Evolutionary conservation across 2,329 filamentous ascomycete genomes (phyloP).

Genomic region (Fusarium abutilonis): DNA sequence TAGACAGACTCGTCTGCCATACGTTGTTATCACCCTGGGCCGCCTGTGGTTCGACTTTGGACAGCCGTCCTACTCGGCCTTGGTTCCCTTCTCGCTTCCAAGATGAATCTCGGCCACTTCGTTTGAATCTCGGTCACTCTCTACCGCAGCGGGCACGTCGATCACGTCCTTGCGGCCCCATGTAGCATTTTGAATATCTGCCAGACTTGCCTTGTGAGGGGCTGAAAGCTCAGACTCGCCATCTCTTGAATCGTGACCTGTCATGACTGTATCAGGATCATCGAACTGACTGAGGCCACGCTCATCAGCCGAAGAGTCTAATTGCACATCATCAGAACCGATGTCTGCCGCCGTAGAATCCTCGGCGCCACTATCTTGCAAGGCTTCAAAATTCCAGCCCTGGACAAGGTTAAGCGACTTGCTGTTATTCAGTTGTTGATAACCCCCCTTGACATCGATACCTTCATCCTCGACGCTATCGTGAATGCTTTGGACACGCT

Average conservation of each 20-base stretch:
- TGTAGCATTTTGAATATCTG: slow-evolving; percentile 47
- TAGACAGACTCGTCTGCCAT: slow-evolving; percentile 22
- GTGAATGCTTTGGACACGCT: slow-evolving; percentile 47
- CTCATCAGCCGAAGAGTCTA: slow-evolving; percentile 53
- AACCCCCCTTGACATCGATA: slow-evolving; percentile 53
- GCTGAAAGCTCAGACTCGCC: slow-evolving; percentile 27
- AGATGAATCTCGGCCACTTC: slow-evolving; percentile 62
- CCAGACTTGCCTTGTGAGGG: slow-evolving; percentile 29
- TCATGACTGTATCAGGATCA: slow-evolving; percentile 49
- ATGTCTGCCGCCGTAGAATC: slow-evolving; percentile 51
- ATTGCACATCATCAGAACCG: slow-evolving; percentile 57
- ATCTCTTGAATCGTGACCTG: slow-evolving; percentile 27
- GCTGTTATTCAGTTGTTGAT: slow-evolving; percentile 43
- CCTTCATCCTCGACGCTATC: slow-evolving; percentile 62
- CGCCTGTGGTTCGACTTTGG: slow-evolving; percentile 21
- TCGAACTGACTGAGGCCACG: slow-evolving; percentile 38
- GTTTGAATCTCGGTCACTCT: slow-evolving; percentile 53
- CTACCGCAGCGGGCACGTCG: slow-evolving; percentile 52
- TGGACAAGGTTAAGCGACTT: slow-evolving; percentile 50
- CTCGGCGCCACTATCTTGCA: slow-evolving; percentile 48
- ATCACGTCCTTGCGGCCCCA: slow-evolving; percentile 53
- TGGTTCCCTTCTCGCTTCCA: slow-evolving; percentile 51
- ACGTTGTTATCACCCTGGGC: slow-evolving; percentile 13
- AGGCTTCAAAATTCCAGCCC: slow-evolving; percentile 59
- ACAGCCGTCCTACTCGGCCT: slow-evolving; percentile 36